Evolutionary conservation across 176 grass and related monocot species (phyloP).

Genomic region (Eleusine coracana): DNA sequence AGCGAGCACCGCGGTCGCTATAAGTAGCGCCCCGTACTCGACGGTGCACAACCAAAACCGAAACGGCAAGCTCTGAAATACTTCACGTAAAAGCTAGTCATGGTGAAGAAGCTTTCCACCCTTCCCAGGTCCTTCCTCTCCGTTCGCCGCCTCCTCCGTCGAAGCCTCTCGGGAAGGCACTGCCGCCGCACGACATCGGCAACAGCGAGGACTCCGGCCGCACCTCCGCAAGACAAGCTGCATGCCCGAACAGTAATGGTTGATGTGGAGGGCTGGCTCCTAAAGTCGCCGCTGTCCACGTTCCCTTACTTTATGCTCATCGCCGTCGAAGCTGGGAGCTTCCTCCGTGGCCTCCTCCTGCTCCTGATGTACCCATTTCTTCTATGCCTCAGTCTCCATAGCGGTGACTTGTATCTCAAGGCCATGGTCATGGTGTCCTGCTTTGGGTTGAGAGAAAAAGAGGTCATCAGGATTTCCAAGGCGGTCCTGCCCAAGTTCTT

Average conservation of each 20-base stretch:
- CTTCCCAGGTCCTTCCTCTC: slow-evolving; percentile 51
- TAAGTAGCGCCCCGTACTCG: slow-evolving; percentile 7
- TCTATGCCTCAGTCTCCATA: slow-evolving; percentile 29
- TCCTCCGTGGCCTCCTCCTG: slow-evolving; percentile 63
- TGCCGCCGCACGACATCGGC: slow-evolving; percentile 1
- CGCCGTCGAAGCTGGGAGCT: slow-evolving; percentile 72
- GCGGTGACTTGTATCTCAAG: slow-evolving; percentile 43
- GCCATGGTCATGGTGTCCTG: slow-evolving; percentile 67
- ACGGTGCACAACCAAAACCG: not conserved
- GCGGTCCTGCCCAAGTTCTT: slow-evolving; percentile 76
- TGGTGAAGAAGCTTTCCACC: slow-evolving; percentile 43
- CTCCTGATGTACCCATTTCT: slow-evolving; percentile 43
- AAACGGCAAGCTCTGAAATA: not conserved
- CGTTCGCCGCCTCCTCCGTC: slow-evolving; percentile 50
- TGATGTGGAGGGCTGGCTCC: slow-evolving; percentile 66
- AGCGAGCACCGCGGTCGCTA: not conserved
- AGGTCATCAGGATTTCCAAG: slow-evolving; percentile 51
- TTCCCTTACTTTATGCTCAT: slow-evolving; percentile 97
- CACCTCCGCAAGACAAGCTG: slow-evolving; percentile 28
- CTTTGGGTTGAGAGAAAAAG: slow-evolving; percentile 51
- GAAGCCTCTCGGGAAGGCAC: slow-evolving; percentile 35
- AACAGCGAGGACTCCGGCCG: not conserved
- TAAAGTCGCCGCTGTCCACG: slow-evolving; percentile 53
- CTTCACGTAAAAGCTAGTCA: not conserved
- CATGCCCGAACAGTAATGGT: slow-evolving; percentile 49